Percentiles rank a stretch among this genome's conserved stretches.
phyloP scores from a whole-genome alignment of 129 eudicot genomes.

The Saussurea involucrata region DNA sequence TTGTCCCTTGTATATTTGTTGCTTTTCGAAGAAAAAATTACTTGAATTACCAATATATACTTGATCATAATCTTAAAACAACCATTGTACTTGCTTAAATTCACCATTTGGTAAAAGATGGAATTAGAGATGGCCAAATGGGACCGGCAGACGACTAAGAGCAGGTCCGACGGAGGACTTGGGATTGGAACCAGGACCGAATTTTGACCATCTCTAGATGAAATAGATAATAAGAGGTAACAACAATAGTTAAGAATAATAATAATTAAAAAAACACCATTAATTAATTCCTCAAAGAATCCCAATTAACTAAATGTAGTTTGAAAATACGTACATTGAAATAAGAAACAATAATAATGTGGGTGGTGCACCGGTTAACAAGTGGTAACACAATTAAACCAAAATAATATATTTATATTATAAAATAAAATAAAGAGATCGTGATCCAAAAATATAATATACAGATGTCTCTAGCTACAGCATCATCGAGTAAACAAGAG shows the following conservation, averaged over 20 bases:
- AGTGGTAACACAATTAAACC: not conserved
- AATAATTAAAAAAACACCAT: not conserved
- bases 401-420: not conserved
- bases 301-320: conserved; percentile 12
- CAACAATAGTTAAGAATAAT: not conserved
- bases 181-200: no score
- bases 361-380: conserved; percentile 6
- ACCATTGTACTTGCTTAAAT: not conserved
- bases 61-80: no score
- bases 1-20: no score
- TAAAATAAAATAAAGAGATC: not conserved
- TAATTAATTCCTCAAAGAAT: not conserved
- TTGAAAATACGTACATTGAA: conserved; percentile 15
- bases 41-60: no score
- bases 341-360: not conserved
- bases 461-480: conserved; percentile 9
- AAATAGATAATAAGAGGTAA: not conserved
- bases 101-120: not conserved
- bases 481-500: conserved; percentile 12
- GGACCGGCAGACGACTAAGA: no score
- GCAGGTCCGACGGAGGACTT: no score
- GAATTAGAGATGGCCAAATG: no score
- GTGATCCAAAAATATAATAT: not conserved
- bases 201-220: no score
- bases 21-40: no score